Evolutionary conservation across 2,329 filamentous ascomycete genomes (phyloP).

Genomic region (Penicillium sp.): DNA sequence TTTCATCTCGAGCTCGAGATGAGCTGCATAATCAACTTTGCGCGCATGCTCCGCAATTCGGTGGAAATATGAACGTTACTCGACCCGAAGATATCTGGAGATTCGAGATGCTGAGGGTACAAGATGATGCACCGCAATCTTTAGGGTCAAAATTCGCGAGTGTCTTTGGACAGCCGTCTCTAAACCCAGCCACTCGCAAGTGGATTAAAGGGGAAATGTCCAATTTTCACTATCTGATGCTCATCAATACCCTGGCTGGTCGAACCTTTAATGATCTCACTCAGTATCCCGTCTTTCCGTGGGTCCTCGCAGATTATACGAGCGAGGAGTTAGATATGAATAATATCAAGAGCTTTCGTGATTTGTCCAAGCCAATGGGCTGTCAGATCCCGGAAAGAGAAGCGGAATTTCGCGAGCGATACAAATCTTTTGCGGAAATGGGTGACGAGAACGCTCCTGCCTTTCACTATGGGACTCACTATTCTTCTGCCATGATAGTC

Average conservation of each 20-base stretch:
- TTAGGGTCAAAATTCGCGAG: conserved; percentile 87
- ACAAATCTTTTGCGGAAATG: conserved; percentile 85
- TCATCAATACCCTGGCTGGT: conserved; percentile 95
- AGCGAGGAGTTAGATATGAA: conserved; percentile 86
- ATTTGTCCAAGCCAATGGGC: conserved; percentile 94
- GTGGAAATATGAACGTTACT: conserved; percentile 62
- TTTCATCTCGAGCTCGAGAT: conserved; percentile 69
- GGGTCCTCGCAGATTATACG: conserved; percentile 93
- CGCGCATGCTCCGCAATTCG: conserved; percentile 75
- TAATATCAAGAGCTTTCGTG: conserved; percentile 79
- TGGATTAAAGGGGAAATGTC: conserved; percentile 95
- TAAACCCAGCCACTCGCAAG: conserved; percentile 78
- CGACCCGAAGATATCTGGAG: conserved; percentile 89
- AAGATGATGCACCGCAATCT: conserved; percentile 60
- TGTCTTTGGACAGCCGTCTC: conserved; percentile 79
- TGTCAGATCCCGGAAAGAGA: conserved; percentile 76
- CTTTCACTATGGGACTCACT: conserved; percentile 97
- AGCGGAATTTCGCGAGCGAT: conserved; percentile 75
- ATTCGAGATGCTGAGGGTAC: conserved; percentile 73
- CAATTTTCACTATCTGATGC: conserved; percentile 98
- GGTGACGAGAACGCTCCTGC: conserved; percentile 69
- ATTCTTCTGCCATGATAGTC: conserved; percentile 98
- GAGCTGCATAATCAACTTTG: conserved; percentile 74
- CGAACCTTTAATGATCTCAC: conserved; percentile 97
- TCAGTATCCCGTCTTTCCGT: conserved; percentile 96